phyloP scores from a whole-genome alignment of 2,329 filamentous ascomycete genomes.

The Phialophora verrucosa region DNA sequence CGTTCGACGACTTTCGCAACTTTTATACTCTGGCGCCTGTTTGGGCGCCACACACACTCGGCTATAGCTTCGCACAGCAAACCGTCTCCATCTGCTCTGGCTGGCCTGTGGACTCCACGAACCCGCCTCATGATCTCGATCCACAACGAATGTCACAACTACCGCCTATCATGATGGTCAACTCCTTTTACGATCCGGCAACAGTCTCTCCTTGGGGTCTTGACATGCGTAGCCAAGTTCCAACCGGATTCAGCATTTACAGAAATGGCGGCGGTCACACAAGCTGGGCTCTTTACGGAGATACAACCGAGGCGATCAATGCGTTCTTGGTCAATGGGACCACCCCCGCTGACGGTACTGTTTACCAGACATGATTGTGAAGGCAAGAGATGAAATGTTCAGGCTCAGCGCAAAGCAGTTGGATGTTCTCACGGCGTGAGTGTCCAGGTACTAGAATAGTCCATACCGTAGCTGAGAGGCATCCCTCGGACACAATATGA shows the following conservation, averaged over 20 bases:
- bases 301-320: slow-evolving; percentile 1
- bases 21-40: background rate
- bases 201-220: slow-evolving; percentile 43
- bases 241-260: slow-evolving; percentile 47
- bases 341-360: slow-evolving; percentile 3
- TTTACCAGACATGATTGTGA: background rate
- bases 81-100: slow-evolving; percentile 45
- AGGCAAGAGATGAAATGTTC: background rate
- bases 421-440: too few species aligned
- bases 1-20: background rate
- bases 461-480: too few species aligned
- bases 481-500: too few species aligned
- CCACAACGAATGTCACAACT: slow-evolving; percentile 19
- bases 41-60: slow-evolving; percentile 23
- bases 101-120: slow-evolving; percentile 48
- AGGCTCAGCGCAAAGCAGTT: background rate
- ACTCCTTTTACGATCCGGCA: slow-evolving; percentile 49
- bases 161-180: slow-evolving; percentile 48
- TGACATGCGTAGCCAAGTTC: slow-evolving; percentile 43
- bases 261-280: slow-evolving; percentile 43
- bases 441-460: too few species aligned
- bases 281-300: background rate
- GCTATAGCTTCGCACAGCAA: background rate
- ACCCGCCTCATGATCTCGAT: slow-evolving; percentile 44
- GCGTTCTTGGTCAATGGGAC: slow-evolving; percentile 18